Base-by-base conservation (phyloP, 257 asterid species). In the Scutellaria galericulata region DNA sequence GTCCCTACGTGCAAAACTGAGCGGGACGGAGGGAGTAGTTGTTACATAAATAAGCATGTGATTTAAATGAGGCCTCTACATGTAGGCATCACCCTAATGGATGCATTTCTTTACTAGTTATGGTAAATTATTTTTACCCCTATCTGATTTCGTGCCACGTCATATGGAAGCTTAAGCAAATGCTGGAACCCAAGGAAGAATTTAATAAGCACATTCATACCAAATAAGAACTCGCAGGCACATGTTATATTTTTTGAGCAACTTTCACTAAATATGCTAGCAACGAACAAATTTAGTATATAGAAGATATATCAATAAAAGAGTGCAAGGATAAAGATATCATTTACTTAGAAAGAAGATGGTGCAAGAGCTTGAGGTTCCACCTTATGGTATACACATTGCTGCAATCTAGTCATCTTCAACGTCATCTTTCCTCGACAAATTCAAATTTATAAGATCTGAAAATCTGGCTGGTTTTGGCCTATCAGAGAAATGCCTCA, bases 331-430 rank as follows among this genome's bases (percentile, higher is more conserved):
- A 18, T 70, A 20, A 77, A 22, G 9, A 72, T 42, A 64, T 35
- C n/a, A 64, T 24, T 46, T 55, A 47, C 77, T 60, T 11, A 52
- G 37, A 42, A 1, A 59, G 22, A 3, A 46, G 65, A 12, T 41
- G 65, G 68, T 24, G 52, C 64, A 70, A 53, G 53, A 60, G 75
- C 50, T 65, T 13, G 67, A 58, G 74, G 81, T 72, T 65, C 69
- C 70, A 37, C 27, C n/a, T 45, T 27, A 65, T n/a, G 58, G 20
- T 11, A 50, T 55, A 22, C 14, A 65, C 59, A 56, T 44, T 56
- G 58, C 63, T 14, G 58, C 54, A 40, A 15, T 50, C 60, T 66
- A 57, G 48, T 41, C 70, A 70, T 55, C 59, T 42, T 59, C 71
- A 39, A 51, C 50, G 27, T 50, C 42, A 66, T 72, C 27, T 24